Evolutionary conservation across 2,329 filamentous ascomycete genomes (phyloP), one percentile per base, ranked within the genome.

Genomic region (Alternaria alternata): DNA sequence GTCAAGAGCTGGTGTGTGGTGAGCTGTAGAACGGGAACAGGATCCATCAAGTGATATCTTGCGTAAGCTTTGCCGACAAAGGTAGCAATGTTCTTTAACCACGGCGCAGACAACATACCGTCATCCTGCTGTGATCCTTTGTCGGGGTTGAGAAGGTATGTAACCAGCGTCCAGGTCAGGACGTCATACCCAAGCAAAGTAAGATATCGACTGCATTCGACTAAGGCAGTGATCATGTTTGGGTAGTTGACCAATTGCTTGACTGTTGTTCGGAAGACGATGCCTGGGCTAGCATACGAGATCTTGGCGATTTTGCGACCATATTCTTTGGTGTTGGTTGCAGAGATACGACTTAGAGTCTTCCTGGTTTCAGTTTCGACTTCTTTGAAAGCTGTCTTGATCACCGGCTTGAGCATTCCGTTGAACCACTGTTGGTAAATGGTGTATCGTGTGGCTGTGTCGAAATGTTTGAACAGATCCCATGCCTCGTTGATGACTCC

Each of bases 171-270:
- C 93, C 94, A 99, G 4, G 93, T 91, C 44, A 99, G 84, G 32
- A 97, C 92, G 77, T 99, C 95, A 75, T 97, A 97, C 0, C 92
- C 94, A 38, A 99, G 82, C 55, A 92, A 89, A 1, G 94, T 97
- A 69, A 98, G 97, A 76, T 97, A 97, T 70, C 92, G 90, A 39
- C 92, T 93, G 73, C 94, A 97, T 75, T 97, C 93, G 14, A 98
- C 94, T 62, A 99, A 92, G 5, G 93, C 92, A 63, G 97, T 92
- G 57, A 97, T 97, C 62, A 99, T 86, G 74, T 98, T 99, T 75
- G 91, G 91, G 76, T 99, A 99, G 0, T 91, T 90, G 78, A 99
- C 94, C 60, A 97, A 92, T 77, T 97, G 94, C 63, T 89, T 89
- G 59, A 99, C 88, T 7, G 94, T 93, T 57, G 94, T 91, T 71